phyloP scores from a whole-genome alignment of 1,139 yeast genomes.

The Geotrichum bryndzae region DNA sequence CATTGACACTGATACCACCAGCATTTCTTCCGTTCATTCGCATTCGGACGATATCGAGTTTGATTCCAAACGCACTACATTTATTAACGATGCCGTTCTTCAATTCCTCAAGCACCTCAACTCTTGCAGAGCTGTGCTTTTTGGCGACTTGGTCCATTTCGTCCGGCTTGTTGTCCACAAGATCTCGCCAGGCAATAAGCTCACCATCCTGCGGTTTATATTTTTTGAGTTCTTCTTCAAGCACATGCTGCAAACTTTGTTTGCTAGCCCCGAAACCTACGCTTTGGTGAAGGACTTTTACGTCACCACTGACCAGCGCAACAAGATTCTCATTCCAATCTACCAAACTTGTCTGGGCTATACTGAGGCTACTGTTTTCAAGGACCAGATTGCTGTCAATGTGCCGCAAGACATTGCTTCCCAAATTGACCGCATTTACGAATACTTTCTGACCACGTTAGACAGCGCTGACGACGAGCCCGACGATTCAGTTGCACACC shows the following conservation, averaged over 20 bases:
- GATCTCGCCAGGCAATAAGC: conserved; percentile 18
- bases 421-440: not conserved
- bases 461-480: not conserved
- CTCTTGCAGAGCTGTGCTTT: conserved; percentile 23
- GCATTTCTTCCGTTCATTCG: conserved; percentile 3
- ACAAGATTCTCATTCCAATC: conserved; percentile 24
- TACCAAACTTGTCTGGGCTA: conserved; percentile 18
- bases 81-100: conserved; percentile 20
- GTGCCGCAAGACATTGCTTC: conserved; percentile 1
- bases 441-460: not conserved
- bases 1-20: conserved; percentile 4
- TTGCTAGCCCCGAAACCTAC: conserved; percentile 26
- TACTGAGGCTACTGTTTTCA: conserved; percentile 9
- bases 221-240: conserved; percentile 27
- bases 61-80: conserved; percentile 19
- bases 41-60: conserved; percentile 13
- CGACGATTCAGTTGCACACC: conserved; percentile 16
- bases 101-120: conserved; percentile 23
- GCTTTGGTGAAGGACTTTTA: conserved; percentile 27
- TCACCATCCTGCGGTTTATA: conserved; percentile 22
- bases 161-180: conserved; percentile 23
- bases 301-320: conserved; percentile 27
- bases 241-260: conserved; percentile 22
- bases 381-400: not conserved
- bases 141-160: conserved; percentile 24